A percentile compares a stretch with the other conserved stretches of the same genome.
These are phyloP conservation scores for Populus euphratica DNA, from an alignment of 345 rosid species.

Conservation along the genomic window DNA sequence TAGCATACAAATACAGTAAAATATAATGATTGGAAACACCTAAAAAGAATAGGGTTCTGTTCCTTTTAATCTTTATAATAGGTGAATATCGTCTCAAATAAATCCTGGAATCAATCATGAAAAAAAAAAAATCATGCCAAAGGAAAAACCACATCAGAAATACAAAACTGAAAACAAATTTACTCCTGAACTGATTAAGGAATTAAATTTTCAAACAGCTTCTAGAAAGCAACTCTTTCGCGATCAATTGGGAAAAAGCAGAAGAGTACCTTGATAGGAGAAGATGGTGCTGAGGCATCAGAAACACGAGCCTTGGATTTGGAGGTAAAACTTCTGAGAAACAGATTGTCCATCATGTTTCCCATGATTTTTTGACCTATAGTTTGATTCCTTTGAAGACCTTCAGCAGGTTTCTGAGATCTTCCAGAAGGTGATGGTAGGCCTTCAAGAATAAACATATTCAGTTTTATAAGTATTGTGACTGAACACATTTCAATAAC, in stretches of 20 bases:
- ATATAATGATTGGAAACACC: background rate
- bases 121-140: background rate
- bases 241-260: background rate
- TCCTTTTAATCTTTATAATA: background rate
- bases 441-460: constrained; percentile 41
- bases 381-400: constrained; percentile 68
- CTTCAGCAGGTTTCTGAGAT: constrained; percentile 55
- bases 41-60: background rate
- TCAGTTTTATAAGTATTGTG: background rate
- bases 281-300: constrained; percentile 63
- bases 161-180: background rate
- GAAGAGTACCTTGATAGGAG: constrained; percentile 65
- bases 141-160: background rate
- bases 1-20: background rate
- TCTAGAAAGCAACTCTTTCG: background rate
- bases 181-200: background rate
- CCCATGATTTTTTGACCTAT: constrained; percentile 80
- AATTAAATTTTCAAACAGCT: background rate
- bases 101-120: background rate
- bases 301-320: constrained; percentile 54
- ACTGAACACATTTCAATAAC: too few species aligned
- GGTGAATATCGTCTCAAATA: background rate
- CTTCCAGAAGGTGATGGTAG: constrained; percentile 81
- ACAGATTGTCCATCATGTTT: constrained; percentile 82
- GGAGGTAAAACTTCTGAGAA: constrained; percentile 74